phyloP scores from a whole-genome alignment of 148 eudicot genomes.

The Rhododendron molle region DNA sequence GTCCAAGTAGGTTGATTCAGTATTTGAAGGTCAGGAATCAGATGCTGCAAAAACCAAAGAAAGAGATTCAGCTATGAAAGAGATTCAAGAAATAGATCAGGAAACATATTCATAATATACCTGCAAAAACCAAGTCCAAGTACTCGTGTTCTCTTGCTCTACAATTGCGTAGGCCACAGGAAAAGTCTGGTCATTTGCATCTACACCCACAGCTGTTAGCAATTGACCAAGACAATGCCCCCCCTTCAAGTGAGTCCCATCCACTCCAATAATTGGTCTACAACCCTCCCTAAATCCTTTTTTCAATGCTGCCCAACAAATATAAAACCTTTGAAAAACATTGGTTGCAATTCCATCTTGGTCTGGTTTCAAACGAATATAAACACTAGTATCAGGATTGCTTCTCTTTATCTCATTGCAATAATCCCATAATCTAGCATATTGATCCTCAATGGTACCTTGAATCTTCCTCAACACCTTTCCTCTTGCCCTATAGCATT shows the following conservation, averaged over 20 bases:
- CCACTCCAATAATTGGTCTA: neutral
- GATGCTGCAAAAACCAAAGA: neutral
- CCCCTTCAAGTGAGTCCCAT: neutral
- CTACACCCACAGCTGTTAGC: neutral
- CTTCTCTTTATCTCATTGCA: neutral
- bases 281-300: neutral
- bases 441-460: neutral
- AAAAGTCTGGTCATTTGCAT: neutral
- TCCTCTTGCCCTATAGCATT: neutral
- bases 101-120: no score
- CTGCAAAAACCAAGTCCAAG: neutral
- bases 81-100: no score
- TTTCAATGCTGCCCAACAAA: neutral
- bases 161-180: neutral
- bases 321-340: neutral
- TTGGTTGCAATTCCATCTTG: neutral
- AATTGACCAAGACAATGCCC: neutral
- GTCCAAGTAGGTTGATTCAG: neutral
- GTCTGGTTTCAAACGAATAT: neutral
- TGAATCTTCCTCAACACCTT: neutral
- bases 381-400: neutral
- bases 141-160: neutral
- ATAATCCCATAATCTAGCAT: neutral
- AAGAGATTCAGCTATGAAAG: no score
- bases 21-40: neutral